phyloP scores from a whole-genome alignment of 169 alveolate species.

The Besnoitia besnoiti region DNA sequence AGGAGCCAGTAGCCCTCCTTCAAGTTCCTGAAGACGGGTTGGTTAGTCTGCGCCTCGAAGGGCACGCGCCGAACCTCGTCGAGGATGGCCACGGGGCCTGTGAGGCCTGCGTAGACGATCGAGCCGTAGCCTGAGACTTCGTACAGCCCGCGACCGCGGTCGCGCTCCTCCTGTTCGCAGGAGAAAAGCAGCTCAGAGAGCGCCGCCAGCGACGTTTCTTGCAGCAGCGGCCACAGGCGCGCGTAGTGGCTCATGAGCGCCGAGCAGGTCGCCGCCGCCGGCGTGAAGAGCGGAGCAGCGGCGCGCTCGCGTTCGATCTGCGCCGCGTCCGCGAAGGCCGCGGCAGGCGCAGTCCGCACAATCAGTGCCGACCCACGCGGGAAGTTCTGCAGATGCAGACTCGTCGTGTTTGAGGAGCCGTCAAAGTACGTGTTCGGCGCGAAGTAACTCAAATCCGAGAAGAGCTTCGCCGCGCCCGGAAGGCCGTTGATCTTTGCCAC shows the following conservation, averaged over 20 bases:
- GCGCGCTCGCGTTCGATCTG: constrained; percentile 51
- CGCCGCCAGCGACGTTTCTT: constrained; percentile 66
- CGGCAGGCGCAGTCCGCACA: constrained; percentile 35
- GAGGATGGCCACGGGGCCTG: constrained; percentile 73
- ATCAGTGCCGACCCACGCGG: constrained; percentile 75
- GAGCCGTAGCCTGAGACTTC: constrained; percentile 74
- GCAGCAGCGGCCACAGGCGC: constrained; percentile 23
- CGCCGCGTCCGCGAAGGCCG: constrained; percentile 59
- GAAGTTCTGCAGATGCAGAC: constrained; percentile 64
- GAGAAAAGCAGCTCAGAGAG: constrained; percentile 80
- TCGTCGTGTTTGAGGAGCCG: constrained; percentile 33
- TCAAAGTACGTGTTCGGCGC: constrained; percentile 50
- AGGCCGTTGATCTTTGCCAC: constrained; percentile 68
- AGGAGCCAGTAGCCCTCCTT: constrained; percentile 89
- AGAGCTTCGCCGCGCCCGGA: constrained; percentile 38
- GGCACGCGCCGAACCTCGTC: constrained; percentile 51
- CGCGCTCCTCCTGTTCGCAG: constrained; percentile 87
- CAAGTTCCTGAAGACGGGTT: constrained; percentile 80
- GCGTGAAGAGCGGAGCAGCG: neutral
- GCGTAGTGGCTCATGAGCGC: neutral
- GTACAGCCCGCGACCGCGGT: constrained; percentile 75
- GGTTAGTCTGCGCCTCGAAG: constrained; percentile 48
- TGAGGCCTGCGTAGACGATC: constrained; percentile 86
- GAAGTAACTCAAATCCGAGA: constrained; percentile 49
- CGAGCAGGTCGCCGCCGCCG: neutral